phyloP scores from a whole-genome alignment of 495 filamentous ascomycete species.

The Glonium stellatum region DNA sequence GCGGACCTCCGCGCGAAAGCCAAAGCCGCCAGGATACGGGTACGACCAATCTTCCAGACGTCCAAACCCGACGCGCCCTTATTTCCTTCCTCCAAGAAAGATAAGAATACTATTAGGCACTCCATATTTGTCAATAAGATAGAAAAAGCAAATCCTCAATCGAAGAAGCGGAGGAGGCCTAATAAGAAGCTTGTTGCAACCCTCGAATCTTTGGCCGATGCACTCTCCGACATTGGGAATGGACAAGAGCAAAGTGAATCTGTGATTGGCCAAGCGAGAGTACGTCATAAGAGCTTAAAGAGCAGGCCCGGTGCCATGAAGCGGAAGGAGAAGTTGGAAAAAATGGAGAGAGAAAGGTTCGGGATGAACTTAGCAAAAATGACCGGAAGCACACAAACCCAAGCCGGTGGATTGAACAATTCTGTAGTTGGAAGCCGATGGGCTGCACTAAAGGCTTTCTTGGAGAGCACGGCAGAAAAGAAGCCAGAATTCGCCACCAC shows the following conservation, averaged over 20 bases:
- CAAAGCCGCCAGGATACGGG: too few species aligned
- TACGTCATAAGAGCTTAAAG: constrained; percentile 63
- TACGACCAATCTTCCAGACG: too few species aligned
- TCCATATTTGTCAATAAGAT: constrained; percentile 68
- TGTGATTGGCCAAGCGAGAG: constrained; percentile 40
- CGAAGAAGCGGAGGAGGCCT: constrained; percentile 56
- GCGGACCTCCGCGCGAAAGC: too few species aligned
- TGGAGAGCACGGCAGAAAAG: constrained; percentile 67
- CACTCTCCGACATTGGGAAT: constrained; percentile 55
- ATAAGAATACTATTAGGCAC: constrained; percentile 72
- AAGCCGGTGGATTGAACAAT: constrained; percentile 17
- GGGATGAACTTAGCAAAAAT: constrained; percentile 66
- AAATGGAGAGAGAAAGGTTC: constrained; percentile 73
- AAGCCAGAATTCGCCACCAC: constrained; percentile 51
- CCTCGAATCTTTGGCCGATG: constrained; percentile 69
- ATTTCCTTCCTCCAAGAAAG: constrained; percentile 52
- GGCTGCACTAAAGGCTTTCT: constrained; percentile 62
- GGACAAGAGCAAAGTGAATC: constrained; percentile 34
- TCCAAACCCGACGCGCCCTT: neutral
- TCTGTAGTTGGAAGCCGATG: constrained; percentile 52
- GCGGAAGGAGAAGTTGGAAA: constrained; percentile 70
- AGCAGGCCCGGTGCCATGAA: constrained; percentile 73
- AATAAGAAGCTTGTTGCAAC: constrained; percentile 71
- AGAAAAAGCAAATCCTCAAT: constrained; percentile 50
- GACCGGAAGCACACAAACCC: constrained; percentile 37